Evolutionary conservation across 176 grass and related monocot genomes (phyloP), one percentile per base, ranked within the genome.

Genomic region (barley (Hordeum vulgare)): DNA sequence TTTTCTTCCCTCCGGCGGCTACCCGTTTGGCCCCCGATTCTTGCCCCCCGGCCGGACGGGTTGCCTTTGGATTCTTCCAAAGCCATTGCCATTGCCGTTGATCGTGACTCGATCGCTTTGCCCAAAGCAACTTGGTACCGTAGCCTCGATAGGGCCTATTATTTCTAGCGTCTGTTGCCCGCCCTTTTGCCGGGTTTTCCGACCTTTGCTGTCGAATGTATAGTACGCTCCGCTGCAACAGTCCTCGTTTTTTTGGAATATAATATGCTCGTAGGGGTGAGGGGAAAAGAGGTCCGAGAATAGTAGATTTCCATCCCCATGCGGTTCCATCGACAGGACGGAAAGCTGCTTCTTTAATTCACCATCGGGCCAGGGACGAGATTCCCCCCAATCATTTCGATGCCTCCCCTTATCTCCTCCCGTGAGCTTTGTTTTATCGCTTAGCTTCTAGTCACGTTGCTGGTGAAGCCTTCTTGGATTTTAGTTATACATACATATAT

Each of bases 51-150:
- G 8, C 33, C 66, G 60, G 36, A 14, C 78, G 63, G 61, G n/a
- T 67, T 31, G 42, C 79, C 88, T 84, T 90, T 83, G 80, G 89
- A 84, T 90, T 87, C 67, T 84, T 87, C 89, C 75, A 80, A 87
- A 87, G 80, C 88, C 84, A 66, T 8, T 40, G 39, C 39, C 39
- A 40, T 66, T 51, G 47, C 47, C 36, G 1, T 21, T 29, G 57
- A 82, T 39, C 74, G 59, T 40, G 74, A 44, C 80, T 27, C 29
- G 59, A 58, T 71, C 70, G n/a, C 84, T 61, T 84, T 84, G 24
- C 34, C 66, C 28, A 87, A 90, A 90, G 84, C 54, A 51, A 42
- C 25, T 20, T 40, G 42, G 9, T 31, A 24, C 29, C 49, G 8
- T n/a, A 77, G 61, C 26, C 13, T 81, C 26, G 6, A 11, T 27